A percentile compares a stretch with the other conserved stretches of the same genome.
phyloP scores from a whole-genome alignment of 2,329 filamentous ascomycete genomes.

The Hypoxylon sp. region DNA sequence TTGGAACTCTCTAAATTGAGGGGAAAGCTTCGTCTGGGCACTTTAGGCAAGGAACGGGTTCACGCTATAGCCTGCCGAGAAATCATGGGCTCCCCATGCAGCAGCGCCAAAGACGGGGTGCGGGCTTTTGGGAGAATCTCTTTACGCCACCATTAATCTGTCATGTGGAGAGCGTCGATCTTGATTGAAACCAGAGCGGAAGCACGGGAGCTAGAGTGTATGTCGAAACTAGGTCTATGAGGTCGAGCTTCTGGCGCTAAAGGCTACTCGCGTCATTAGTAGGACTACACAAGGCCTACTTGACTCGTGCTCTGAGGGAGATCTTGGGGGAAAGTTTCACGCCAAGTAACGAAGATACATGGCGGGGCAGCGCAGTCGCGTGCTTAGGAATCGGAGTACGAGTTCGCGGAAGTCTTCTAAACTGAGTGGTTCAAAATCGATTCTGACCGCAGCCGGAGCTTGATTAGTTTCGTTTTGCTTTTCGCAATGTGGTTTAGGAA shows the following conservation, averaged over 20 bases:
- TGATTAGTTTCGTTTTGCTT: slow-evolving; percentile 41
- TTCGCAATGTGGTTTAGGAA: slow-evolving; percentile 13
- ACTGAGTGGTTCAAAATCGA: slow-evolving; percentile 39
- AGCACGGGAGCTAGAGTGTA: slow-evolving; percentile 37
- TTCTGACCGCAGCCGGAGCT: slow-evolving; percentile 35
- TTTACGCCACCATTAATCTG: slow-evolving; percentile 44
- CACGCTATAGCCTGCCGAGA: slow-evolving; percentile 55
- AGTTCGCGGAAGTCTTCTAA: slow-evolving; percentile 36
- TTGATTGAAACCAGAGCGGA: slow-evolving; percentile 43
- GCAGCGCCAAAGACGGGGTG: slow-evolving; percentile 39
- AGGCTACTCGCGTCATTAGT: slow-evolving; percentile 34
- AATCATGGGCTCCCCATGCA: slow-evolving; percentile 37
- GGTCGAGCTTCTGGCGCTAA: slow-evolving; percentile 31
- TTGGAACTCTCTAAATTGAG: slow-evolving; percentile 43
- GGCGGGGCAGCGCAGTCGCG: slow-evolving; percentile 40
- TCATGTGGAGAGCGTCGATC: slow-evolving; percentile 44
- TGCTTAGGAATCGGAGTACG: slow-evolving; percentile 31
- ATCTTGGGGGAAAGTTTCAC: slow-evolving; percentile 34
- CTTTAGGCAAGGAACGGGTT: slow-evolving; percentile 51
- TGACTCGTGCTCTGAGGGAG: slow-evolving; percentile 27
- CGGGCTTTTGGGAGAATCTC: slow-evolving; percentile 40
- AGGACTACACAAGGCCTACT: slow-evolving; percentile 22
- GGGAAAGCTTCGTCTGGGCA: slow-evolving; percentile 38
- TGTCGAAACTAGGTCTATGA: slow-evolving; percentile 30
- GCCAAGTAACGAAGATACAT: slow-evolving; percentile 28